phyloP scores from a whole-genome alignment of 2,329 filamentous ascomycete species.

The Fusarium palustre region DNA sequence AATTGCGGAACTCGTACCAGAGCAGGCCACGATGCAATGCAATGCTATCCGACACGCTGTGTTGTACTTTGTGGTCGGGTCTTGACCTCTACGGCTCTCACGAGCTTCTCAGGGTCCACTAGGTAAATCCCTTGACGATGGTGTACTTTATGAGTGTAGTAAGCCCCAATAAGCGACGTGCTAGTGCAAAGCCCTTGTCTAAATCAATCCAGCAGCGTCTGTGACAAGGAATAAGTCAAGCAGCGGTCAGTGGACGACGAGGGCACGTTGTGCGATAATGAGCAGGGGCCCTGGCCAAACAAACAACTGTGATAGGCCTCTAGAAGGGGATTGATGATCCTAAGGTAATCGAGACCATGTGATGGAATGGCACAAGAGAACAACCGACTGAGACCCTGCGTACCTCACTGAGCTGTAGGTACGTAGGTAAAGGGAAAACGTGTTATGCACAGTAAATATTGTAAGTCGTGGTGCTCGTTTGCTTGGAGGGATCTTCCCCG shows the following conservation, averaged over 20 bases:
- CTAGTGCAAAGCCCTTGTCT: slow-evolving; percentile 43
- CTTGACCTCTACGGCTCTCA: slow-evolving; percentile 29
- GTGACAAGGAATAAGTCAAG: slow-evolving; percentile 43
- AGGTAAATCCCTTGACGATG: slow-evolving; percentile 20
- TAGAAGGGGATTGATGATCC: slow-evolving; percentile 27
- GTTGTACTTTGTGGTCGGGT: slow-evolving; percentile 30
- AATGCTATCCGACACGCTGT: slow-evolving; percentile 13
- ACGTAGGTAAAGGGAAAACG: not conserved
- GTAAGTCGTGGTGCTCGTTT: slow-evolving; percentile 9
- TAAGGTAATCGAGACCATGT: slow-evolving; percentile 40
- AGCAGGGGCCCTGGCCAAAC: slow-evolving; percentile 31
- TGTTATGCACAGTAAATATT: slow-evolving; percentile 1
- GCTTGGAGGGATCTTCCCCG: slow-evolving; percentile 4
- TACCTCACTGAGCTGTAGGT: slow-evolving; percentile 8
- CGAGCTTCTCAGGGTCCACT: slow-evolving; percentile 31
- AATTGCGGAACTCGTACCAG: slow-evolving; percentile 6
- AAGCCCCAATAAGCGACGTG: slow-evolving; percentile 38
- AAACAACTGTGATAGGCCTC: slow-evolving; percentile 27
- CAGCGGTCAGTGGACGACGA: slow-evolving; percentile 46
- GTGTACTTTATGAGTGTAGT: slow-evolving; percentile 4
- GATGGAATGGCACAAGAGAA: slow-evolving; percentile 37
- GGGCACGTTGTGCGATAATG: slow-evolving; percentile 35
- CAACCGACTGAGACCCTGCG: slow-evolving; percentile 34
- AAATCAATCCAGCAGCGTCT: slow-evolving; percentile 43
- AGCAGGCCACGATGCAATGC: slow-evolving; percentile 11